Evolutionary conservation across 1,284 basidiomycete species (phyloP).

Genomic region (Volvariella volvacea): DNA sequence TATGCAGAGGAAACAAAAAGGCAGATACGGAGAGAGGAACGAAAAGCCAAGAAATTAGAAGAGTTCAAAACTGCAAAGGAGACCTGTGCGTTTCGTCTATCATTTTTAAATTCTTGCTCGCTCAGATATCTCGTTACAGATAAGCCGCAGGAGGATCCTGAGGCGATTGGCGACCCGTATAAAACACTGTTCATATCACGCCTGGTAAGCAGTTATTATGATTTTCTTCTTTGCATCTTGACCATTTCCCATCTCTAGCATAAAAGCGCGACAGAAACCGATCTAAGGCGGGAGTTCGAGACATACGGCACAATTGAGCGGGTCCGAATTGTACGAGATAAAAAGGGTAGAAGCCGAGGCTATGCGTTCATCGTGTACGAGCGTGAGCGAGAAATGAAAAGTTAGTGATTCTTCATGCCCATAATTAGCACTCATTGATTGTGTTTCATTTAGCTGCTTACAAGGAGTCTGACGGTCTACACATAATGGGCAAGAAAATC

Average conservation of each 20-base stretch:
- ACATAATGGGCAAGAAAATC: slow-evolving; percentile 92
- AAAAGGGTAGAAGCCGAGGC: slow-evolving; percentile 80
- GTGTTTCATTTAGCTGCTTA: slow-evolving; percentile 71
- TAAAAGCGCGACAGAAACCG: slow-evolving; percentile 85
- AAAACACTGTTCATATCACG: slow-evolving; percentile 97
- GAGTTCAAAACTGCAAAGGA: slow-evolving; percentile 80
- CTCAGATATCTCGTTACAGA: slow-evolving; percentile 42
- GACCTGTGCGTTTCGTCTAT: slow-evolving; percentile 54
- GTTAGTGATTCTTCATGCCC: slow-evolving; percentile 34
- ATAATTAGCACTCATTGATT: slow-evolving; percentile 13
- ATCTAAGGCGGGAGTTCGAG: slow-evolving; percentile 93
- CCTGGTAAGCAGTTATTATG: slow-evolving; percentile 61
- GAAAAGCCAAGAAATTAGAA: slow-evolving; percentile 74
- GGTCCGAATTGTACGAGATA: slow-evolving; percentile 86
- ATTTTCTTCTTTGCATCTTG: no score
- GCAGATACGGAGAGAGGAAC: slow-evolving; percentile 71
- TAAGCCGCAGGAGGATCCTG: slow-evolving; percentile 85
- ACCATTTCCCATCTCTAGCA: slow-evolving; percentile 47
- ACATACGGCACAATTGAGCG: slow-evolving; percentile 92
- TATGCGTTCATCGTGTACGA: slow-evolving; percentile 99
- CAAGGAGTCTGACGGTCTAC: slow-evolving; percentile 98
- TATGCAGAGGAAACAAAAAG: slow-evolving; percentile 75
- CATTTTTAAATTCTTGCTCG: background rate
- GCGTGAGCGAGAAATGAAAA: slow-evolving; percentile 98
- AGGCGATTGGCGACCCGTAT: slow-evolving; percentile 96